Evolutionary conservation across 169 alveolate genomes (phyloP).

Genomic region (Plasmodium falciparum): DNA sequence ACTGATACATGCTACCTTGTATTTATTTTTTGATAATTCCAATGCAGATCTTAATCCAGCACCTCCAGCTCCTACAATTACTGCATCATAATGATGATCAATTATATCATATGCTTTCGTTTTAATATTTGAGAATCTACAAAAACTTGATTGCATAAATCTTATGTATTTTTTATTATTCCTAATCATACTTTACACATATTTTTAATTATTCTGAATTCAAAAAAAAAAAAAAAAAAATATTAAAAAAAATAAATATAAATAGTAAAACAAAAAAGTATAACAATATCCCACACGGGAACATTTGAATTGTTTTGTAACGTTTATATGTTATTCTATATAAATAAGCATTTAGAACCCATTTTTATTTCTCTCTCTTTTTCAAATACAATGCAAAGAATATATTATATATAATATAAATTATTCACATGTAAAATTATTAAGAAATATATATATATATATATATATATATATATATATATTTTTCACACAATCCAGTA

Average conservation of each 20-base stretch:
- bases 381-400: too few species aligned
- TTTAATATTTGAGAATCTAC: constrained; percentile 35
- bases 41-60: constrained; percentile 98
- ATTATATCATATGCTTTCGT: constrained; percentile 88
- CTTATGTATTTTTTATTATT: constrained; percentile 1
- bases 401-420: too few species aligned
- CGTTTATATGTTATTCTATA: too few species aligned
- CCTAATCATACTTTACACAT: constrained; percentile 7
- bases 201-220: neutral
- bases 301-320: too few species aligned
- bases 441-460: too few species aligned
- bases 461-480: too few species aligned
- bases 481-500: too few species aligned
- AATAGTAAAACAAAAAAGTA: neutral
- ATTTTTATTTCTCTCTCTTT: too few species aligned
- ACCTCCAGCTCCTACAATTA: constrained; percentile 99
- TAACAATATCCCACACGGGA: too few species aligned
- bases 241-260: neutral
- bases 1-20: constrained; percentile 94
- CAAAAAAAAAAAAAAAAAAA: neutral
- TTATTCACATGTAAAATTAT: too few species aligned
- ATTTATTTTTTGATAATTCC: constrained; percentile 90
- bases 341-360: too few species aligned
- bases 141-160: constrained; percentile 6
- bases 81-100: constrained; percentile 96